Conservation (phyloP, 768 basidiomycete genomes). For the Amanita pseudoporphyria region DNA sequence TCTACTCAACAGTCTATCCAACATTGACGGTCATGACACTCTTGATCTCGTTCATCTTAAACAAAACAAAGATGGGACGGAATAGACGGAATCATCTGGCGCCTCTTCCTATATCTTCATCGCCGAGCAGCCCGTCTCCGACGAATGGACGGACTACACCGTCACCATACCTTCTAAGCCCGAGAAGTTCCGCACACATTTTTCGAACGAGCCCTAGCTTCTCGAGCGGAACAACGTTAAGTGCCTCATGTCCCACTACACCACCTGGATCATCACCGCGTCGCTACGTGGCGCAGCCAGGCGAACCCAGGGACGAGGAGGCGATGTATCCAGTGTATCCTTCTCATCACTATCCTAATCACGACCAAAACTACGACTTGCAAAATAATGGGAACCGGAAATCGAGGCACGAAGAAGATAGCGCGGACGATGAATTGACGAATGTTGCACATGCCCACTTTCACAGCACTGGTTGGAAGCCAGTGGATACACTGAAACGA, state of each 20-base stretch:
- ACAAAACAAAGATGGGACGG: constrained; percentile 22
- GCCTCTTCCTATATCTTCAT: constrained; percentile 8
- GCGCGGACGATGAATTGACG: constrained; percentile 12
- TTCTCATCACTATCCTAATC: constrained; percentile 17
- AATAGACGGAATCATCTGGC: constrained; percentile 15
- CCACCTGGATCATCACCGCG: constrained; percentile 18
- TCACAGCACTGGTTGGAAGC: constrained; percentile 2
- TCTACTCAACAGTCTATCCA: constrained; percentile 56
- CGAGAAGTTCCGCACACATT: constrained; percentile 3
- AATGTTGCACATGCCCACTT: not conserved
- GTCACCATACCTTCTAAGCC: not conserved
- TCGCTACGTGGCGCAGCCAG: not conserved
- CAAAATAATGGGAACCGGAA: constrained; percentile 29
- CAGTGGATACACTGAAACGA: constrained; percentile 8
- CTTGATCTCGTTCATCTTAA: constrained; percentile 34
- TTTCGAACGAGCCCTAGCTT: constrained; percentile 8
- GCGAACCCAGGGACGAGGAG: constrained; percentile 38
- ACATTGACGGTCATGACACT: constrained; percentile 49
- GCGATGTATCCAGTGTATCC: constrained; percentile 41
- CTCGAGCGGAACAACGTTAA: constrained; percentile 7
- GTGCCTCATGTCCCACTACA: constrained; percentile 23
- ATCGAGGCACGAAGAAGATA: constrained; percentile 15
- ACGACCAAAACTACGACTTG: constrained; percentile 18
- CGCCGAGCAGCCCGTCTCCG: not conserved
- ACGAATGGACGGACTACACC: not conserved